These are phyloP conservation scores for Ceratorhiza oryzae-sativae DNA, from an alignment of 1,284 basidiomycete species.

Conservation along the genomic window DNA sequence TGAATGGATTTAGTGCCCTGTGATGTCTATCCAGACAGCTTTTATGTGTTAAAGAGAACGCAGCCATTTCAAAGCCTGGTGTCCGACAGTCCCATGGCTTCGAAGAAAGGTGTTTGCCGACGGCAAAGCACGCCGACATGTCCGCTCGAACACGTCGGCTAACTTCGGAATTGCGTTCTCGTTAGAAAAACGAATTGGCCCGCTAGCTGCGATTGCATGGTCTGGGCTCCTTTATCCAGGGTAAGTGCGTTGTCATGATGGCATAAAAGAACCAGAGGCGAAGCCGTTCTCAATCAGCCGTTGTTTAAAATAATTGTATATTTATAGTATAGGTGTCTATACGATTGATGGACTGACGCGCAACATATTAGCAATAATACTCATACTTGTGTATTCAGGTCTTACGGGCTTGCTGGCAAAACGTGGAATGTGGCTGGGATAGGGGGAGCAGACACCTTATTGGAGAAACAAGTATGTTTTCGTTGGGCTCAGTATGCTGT, in stretches of 20 bases:
- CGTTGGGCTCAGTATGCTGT: too few species aligned
- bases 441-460: too few species aligned
- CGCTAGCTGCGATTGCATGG: neutral
- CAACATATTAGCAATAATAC: too few species aligned
- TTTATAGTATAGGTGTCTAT: too few species aligned
- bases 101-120: neutral
- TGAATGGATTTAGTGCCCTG: neutral
- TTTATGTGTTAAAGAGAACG: slow-evolving; percentile 4
- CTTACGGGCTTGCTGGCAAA: too few species aligned
- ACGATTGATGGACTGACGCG: too few species aligned
- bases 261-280: neutral
- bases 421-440: too few species aligned
- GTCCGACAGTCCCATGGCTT: neutral
- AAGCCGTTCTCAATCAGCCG: neutral
- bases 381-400: too few species aligned
- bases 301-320: neutral
- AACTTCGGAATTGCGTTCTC: neutral
- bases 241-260: neutral
- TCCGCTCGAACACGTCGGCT: slow-evolving; percentile 3
- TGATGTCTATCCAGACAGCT: neutral
- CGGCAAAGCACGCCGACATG: neutral
- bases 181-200: neutral
- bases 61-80: neutral
- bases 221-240: neutral
- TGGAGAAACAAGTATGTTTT: too few species aligned